A percentile compares a stretch with the other conserved stretches of the same genome.
phyloP scores from a whole-genome alignment of 225 moss, liverwort and hornwort species.

The Marchantia paleacea region DNA sequence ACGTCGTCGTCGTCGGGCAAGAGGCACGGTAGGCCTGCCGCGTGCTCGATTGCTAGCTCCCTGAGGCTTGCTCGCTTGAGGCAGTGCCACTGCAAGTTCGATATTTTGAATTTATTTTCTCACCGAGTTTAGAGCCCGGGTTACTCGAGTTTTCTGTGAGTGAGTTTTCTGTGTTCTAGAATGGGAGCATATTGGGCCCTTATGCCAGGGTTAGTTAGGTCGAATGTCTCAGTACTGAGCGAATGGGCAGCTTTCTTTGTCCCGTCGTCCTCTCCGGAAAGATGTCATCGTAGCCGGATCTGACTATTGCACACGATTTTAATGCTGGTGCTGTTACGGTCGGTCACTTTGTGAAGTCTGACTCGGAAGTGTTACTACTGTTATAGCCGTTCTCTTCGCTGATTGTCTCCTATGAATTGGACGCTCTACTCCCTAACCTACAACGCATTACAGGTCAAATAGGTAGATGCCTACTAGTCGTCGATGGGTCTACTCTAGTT shows the following conservation, averaged over 20 bases:
- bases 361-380: background rate
- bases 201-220: background rate
- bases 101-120: too few species aligned
- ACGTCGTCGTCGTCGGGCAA: background rate
- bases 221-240: background rate
- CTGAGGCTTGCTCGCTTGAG: too few species aligned
- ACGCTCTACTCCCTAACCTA: too few species aligned
- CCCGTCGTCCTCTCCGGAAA: background rate
- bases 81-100: too few species aligned
- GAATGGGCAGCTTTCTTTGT: background rate
- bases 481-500: too few species aligned
- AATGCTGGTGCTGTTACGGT: conserved; percentile 5
- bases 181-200: background rate
- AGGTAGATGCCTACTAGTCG: too few species aligned
- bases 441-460: too few species aligned
- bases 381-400: background rate
- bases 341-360: conserved; percentile 2
- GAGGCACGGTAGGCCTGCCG: background rate
- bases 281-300: background rate
- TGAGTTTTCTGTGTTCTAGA: too few species aligned
- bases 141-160: too few species aligned
- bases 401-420: background rate
- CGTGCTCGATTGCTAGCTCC: background rate
- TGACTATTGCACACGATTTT: background rate
- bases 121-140: too few species aligned